Base-by-base conservation (phyloP, 768 basidiomycete species). In the Pholiota molesta region DNA sequence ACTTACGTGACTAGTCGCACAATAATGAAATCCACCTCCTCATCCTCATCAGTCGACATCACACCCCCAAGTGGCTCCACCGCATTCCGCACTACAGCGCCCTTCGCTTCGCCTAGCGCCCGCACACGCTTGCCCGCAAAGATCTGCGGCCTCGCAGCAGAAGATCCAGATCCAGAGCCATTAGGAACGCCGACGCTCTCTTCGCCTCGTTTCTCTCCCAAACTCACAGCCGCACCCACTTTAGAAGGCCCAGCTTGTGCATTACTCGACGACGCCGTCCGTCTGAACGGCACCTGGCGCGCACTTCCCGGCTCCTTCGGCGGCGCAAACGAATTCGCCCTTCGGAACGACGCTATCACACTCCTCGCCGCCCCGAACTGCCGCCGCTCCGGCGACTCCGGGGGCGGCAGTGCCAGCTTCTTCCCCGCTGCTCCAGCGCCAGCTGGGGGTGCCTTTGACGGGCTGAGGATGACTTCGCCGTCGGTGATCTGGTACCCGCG, bases 1-100 rank as follows among this genome's bases (percentile, higher is more conserved):
- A 70, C 77, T 10, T 59, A 92, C 92, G 91, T 92, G 64, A 89
- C 85, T 13, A 94, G 75, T 61, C 92, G 78, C 14, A 93, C 90
- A 59, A 94, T 73, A 57, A 91, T 79, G 63, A 84, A 90, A 72
- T 87, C 85, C 0, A 83, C 83, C 17, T 83, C 80, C 14, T 79
- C 78, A 9, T 82, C 83, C 7, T 76, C 74, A 16, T 77, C 84
- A 14, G 75, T 37, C 28, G 77, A 76, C 69, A 86, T 74, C 17
- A 66, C 71, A 1, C 90, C 90, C 0, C 91, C 89, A 59, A 77
- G 78, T 13, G 78, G 75, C 67, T 89, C 83, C 28, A 94, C 79
- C 0, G 90, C 91, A 7, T 67, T 69, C 47, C 83, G 79, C 26
- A 94, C 90, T 23, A 69, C 82, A 9, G 77, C 63, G 35, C 79